Conservation (phyloP, 352 stramenopile species). For the Albugo laibachii region DNA sequence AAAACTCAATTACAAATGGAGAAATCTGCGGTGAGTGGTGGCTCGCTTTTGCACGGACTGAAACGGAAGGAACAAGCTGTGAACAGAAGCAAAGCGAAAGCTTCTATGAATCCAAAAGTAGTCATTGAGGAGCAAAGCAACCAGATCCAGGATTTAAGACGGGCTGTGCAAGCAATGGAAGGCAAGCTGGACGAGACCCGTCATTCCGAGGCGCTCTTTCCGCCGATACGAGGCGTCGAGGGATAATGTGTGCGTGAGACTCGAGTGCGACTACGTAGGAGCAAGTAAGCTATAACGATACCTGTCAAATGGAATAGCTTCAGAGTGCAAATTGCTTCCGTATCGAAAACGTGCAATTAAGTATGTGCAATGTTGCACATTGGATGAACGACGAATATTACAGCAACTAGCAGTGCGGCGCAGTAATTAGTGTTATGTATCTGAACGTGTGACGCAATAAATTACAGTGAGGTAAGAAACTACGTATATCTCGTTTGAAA, state of each 20-base stretch:
- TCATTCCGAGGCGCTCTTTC: constrained; percentile 11
- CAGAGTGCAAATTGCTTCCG: too few species aligned
- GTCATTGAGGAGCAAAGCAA: constrained; percentile 30
- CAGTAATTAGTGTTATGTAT: too few species aligned
- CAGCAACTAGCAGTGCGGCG: too few species aligned
- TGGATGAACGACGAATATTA: too few species aligned
- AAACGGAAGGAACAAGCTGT: neutral
- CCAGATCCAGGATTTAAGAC: constrained; percentile 61
- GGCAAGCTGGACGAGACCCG: constrained; percentile 21
- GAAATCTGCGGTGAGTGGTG: constrained; percentile 18
- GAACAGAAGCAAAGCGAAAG: neutral
- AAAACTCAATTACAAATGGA: constrained; percentile 74
- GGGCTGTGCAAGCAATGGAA: constrained; percentile 54
- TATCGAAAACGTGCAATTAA: too few species aligned
- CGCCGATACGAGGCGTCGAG: constrained; percentile 23
- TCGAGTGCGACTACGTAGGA: neutral
- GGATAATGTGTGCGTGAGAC: constrained; percentile 4
- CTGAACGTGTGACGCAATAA: too few species aligned
- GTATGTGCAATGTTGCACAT: too few species aligned
- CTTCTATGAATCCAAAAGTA: constrained; percentile 19
- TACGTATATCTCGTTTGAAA: too few species aligned
- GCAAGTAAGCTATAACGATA: neutral
- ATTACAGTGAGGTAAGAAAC: too few species aligned
- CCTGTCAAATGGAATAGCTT: too few species aligned
- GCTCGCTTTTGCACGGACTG: constrained; percentile 1